Percentiles rank a stretch among this genome's conserved stretches.
Evolutionary conservation across 305 asterid genomes (phyloP).

Genomic region (Fraxinus velutina): DNA sequence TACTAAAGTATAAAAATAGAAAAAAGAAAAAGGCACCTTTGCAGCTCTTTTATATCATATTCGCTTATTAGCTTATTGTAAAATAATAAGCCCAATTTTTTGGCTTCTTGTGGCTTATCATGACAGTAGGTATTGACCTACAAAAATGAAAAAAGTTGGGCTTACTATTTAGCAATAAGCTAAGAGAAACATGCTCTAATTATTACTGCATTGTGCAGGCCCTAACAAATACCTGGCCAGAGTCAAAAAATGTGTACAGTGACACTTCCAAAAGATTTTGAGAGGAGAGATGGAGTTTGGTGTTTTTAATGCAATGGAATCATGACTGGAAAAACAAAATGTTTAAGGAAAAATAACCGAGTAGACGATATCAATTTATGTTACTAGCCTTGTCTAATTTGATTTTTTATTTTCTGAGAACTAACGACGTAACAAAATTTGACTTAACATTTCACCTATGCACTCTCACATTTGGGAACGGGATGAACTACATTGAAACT

Average conservation of each 20-base stretch:
- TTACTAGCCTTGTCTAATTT: background rate
- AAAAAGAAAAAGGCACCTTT: background rate
- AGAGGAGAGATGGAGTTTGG: background rate
- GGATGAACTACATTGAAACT: constrained; percentile 5
- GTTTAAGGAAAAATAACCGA: background rate
- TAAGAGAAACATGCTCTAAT: background rate
- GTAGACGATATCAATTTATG: background rate
- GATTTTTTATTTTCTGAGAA: background rate
- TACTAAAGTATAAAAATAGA: background rate
- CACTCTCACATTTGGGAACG: constrained; percentile 8
- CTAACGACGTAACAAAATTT: background rate
- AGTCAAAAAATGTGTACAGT: background rate
- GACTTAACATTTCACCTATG: background rate
- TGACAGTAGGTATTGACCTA: background rate
- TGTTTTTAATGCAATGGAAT: background rate
- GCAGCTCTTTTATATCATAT: background rate
- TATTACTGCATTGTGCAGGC: background rate
- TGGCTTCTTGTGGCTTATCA: background rate
- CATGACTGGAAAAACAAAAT: background rate
- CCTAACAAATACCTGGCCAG: background rate
- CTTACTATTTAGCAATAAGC: background rate
- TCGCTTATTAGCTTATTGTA: background rate
- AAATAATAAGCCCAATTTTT: background rate
- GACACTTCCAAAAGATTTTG: background rate
- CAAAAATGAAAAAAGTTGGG: background rate